Base-by-base conservation (phyloP, 768 basidiomycete species). In the Termitomyces sp. region DNA sequence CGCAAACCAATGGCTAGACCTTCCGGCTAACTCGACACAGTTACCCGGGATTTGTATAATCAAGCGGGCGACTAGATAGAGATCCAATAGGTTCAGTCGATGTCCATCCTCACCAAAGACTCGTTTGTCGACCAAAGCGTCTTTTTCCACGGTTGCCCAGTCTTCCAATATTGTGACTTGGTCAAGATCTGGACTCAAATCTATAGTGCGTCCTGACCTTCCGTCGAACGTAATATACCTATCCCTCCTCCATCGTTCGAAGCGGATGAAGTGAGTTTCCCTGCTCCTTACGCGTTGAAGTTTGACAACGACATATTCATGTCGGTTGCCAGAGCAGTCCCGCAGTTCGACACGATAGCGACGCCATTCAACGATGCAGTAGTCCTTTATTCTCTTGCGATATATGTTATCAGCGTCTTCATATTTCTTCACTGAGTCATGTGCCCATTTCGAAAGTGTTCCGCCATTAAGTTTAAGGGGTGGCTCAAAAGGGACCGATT, bases 1-100 rank as follows among this genome's bases (percentile, higher is more conserved):
- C 18, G 47, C 55, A 34, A 49, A 56, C 55, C 55, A 56, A 41
- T 56, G 55, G 29, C 55, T 56, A 9, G 55, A 29, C 36, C 46
- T 48, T 3, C 20, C 14, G 3, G 26, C 24, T 18, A 47, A 49
- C 47, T 49, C 46, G 6, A 29, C 37, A 1, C 18, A 37, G 46
- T 37, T 49, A 27, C 24, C 12, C n/a, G 32, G 54, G 5, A 44
- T 49, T 20, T 31, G 13, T 14, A 12, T 10, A 14, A 49, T 32
- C 18, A 8, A 39, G n/a, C 39, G 27, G 5, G 47, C 47, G n/a
- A 46, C 47, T n/a, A 56, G n/a, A 16, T 49, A 42, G 2, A 56
- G 37, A 49, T 56, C 47, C n/a, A 56, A 27, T 22, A 56, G 47
- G n/a, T 56, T 26, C 5, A 37, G 41, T 42, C 24, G 27, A 31